Evolutionary conservation across 1,139 yeast genomes (phyloP).

Genomic region (Nadsonia commutata): DNA sequence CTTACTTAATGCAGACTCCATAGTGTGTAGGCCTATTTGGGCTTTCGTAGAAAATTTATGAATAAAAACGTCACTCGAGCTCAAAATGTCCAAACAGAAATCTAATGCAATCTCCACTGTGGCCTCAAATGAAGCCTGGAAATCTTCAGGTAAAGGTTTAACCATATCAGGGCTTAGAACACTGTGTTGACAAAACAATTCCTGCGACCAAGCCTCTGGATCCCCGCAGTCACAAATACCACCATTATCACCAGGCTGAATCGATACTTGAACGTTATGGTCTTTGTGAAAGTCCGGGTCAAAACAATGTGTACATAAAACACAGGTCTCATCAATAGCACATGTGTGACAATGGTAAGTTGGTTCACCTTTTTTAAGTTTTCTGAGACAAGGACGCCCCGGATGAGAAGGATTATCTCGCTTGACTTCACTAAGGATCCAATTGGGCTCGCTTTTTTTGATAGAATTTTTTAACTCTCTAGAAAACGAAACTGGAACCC

Average conservation of each 20-base stretch:
- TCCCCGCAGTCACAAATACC: slow-evolving; percentile 97
- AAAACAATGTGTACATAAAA: slow-evolving; percentile 68
- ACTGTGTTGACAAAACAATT: slow-evolving; percentile 37
- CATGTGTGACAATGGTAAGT: slow-evolving; percentile 73
- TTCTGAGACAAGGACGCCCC: slow-evolving; percentile 62
- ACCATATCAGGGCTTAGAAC: slow-evolving; percentile 12
- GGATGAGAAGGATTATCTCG: slow-evolving; percentile 32
- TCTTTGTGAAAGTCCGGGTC: slow-evolving; percentile 56
- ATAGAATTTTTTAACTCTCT: slow-evolving; percentile 4
- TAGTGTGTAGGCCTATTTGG: slow-evolving; percentile 16
- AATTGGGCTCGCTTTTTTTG: slow-evolving; percentile 7
- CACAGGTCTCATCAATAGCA: slow-evolving; percentile 77
- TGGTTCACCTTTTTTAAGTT: slow-evolving; percentile 74
- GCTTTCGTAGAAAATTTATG: slow-evolving; percentile 16
- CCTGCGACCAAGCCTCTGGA: slow-evolving; percentile 55
- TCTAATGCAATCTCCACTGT: slow-evolving; percentile 51
- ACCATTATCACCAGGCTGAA: slow-evolving; percentile 70
- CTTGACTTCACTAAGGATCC: slow-evolving; percentile 14
- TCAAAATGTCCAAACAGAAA: slow-evolving; percentile 59
- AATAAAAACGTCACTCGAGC: slow-evolving; percentile 28
- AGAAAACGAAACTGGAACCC: not conserved
- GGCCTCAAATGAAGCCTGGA: slow-evolving; percentile 14
- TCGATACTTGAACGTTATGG: slow-evolving; percentile 60
- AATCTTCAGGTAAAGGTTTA: slow-evolving; percentile 18
- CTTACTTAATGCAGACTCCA: slow-evolving; percentile 24